Percentiles rank a stretch among this genome's conserved stretches.
Evolutionary conservation across 1,284 basidiomycete species (phyloP).

Genomic region (Agroathelia rolfsii): DNA sequence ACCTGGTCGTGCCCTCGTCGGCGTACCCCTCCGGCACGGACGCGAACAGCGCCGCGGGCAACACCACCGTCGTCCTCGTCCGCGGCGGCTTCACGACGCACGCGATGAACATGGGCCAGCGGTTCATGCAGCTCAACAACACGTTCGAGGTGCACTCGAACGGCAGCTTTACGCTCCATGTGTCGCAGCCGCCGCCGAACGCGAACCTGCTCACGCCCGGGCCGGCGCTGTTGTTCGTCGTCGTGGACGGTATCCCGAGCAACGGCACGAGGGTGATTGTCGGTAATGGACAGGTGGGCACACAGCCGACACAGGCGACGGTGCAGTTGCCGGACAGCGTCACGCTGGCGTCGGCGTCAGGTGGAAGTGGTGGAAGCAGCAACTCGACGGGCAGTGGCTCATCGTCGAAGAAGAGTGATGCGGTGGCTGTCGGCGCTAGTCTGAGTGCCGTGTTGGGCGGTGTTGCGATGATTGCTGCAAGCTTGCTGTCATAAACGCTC

Average conservation of each 20-base stretch:
- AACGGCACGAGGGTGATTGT: constrained; percentile 68
- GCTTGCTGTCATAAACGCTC: no score
- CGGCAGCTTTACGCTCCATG: constrained; percentile 67
- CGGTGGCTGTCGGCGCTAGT: no score
- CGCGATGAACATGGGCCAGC: constrained; percentile 90
- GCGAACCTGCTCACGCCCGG: constrained; percentile 81
- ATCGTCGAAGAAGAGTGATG: no score
- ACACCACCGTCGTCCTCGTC: constrained; percentile 73
- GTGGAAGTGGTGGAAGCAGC: constrained; percentile 24
- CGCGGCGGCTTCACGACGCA: constrained; percentile 92
- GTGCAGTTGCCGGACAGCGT: constrained; percentile 45
- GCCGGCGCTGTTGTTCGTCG: constrained; percentile 75
- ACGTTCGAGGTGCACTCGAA: constrained; percentile 75
- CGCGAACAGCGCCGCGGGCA: constrained; percentile 59
- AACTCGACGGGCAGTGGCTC: constrained; percentile 13
- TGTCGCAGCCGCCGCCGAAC: constrained; percentile 74
- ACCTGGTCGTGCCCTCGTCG: constrained; percentile 24
- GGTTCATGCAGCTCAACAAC: constrained; percentile 67
- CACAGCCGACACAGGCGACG: constrained; percentile 42
- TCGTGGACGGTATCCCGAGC: constrained; percentile 75
- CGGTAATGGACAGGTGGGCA: constrained; percentile 70
- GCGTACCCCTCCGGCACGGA: background rate
- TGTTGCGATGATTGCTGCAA: no score
- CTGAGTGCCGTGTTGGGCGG: no score
- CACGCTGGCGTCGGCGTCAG: constrained; percentile 28